Percentiles rank a stretch among this genome's conserved stretches.
Evolutionary conservation across 768 basidiomycete species (phyloP).

Genomic region (Harrya chromipes): DNA sequence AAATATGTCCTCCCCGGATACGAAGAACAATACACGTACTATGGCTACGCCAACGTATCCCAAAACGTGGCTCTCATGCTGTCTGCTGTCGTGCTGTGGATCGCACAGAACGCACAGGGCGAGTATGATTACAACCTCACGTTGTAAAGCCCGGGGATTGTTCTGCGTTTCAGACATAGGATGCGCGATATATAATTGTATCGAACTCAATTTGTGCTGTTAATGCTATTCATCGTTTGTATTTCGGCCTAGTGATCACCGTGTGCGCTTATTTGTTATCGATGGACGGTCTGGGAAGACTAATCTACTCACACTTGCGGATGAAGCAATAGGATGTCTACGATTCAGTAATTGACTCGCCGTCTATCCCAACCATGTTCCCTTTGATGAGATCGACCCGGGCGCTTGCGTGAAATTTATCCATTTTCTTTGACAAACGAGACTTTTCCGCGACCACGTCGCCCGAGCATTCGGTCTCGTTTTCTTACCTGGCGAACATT

Average conservation of each 20-base stretch:
- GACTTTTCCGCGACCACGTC: too few species aligned
- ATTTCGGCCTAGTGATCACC: slow-evolving; percentile 1
- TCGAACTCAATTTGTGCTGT: background rate
- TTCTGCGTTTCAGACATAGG: background rate
- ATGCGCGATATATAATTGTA: slow-evolving; percentile 1
- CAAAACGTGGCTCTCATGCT: slow-evolving; percentile 87
- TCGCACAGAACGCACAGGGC: slow-evolving; percentile 77
- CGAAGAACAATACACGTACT: slow-evolving; percentile 76
- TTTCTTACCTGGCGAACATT: too few species aligned
- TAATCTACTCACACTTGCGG: too few species aligned
- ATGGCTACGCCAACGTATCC: slow-evolving; percentile 93
- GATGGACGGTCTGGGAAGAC: too few species aligned
- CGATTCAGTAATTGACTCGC: too few species aligned
- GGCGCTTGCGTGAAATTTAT: too few species aligned
- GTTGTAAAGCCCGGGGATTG: slow-evolving; percentile 35
- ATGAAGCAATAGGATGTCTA: too few species aligned
- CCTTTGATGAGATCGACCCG: too few species aligned
- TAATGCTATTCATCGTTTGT: slow-evolving; percentile 13
- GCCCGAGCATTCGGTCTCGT: too few species aligned
- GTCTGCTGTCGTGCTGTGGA: slow-evolving; percentile 87
- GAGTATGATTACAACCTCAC: slow-evolving; percentile 96
- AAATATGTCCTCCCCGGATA: slow-evolving; percentile 83
- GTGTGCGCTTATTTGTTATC: background rate
- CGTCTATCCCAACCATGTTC: too few species aligned
- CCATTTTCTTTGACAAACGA: too few species aligned